These are phyloP conservation scores for Zhuliangozyma parablackwelliae DNA, from an alignment of 1,139 yeast genomes.

Conservation along the genomic window DNA sequence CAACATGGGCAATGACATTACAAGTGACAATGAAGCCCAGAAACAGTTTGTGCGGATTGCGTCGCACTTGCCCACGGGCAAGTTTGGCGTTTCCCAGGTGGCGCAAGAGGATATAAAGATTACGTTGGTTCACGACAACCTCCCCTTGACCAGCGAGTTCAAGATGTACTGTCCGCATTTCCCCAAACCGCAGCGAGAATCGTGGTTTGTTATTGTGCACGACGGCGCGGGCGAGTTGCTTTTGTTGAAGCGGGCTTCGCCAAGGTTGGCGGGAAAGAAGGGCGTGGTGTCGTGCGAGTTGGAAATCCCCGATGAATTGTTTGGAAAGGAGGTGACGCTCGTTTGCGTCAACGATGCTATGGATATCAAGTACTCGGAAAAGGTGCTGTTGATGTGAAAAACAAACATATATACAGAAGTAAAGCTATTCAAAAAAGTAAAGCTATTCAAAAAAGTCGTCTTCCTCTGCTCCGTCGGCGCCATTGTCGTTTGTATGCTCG, in stretches of 20 bases:
- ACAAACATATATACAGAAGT: not conserved
- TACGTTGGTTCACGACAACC: constrained; percentile 49
- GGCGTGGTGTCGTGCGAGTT: constrained; percentile 43
- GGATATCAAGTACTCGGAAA: constrained; percentile 38
- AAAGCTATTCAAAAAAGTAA: not conserved
- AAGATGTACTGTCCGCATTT: constrained; percentile 73
- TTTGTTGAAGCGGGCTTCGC: constrained; percentile 65
- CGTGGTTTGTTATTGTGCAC: constrained; percentile 79
- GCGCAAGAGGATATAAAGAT: constrained; percentile 35
- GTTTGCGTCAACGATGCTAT: constrained; percentile 64
- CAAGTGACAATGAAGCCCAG: constrained; percentile 12
- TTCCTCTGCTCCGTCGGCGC: constrained; percentile 20
- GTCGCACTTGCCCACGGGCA: constrained; percentile 48
- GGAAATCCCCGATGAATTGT: constrained; percentile 46
- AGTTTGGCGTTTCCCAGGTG: constrained; percentile 29
- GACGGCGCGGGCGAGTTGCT: constrained; percentile 48
- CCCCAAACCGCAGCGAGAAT: constrained; percentile 88
- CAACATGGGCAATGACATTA: constrained; percentile 4
- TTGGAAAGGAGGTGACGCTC: constrained; percentile 42
- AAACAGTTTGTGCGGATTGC: constrained; percentile 41
- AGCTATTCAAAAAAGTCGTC: constrained; percentile 43
- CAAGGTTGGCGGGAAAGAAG: constrained; percentile 41
- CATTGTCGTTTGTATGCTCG: constrained; percentile 17
- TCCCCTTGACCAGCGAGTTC: constrained; percentile 54
- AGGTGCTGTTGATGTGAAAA: constrained; percentile 4